Percentiles rank a stretch among this genome's conserved stretches.
Conservation (phyloP, 192 early-diverging fungal species). For the Gamsiella multidivaricata region DNA sequence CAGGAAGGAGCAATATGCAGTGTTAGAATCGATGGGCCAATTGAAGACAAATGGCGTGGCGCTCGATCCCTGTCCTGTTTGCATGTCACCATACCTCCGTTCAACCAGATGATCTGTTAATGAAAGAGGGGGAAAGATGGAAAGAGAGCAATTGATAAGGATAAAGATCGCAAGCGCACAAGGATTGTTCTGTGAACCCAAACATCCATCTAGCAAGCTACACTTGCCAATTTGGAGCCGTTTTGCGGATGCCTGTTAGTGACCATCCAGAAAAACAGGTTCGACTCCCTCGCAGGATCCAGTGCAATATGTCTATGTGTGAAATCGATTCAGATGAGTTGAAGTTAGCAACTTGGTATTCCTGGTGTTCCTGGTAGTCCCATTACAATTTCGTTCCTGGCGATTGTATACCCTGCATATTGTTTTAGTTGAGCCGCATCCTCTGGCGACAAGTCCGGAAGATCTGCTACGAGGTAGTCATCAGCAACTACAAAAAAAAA, state of each 20-base stretch:
- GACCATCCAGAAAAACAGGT: constrained; percentile 68
- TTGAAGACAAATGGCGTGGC: no score
- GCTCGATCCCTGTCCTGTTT: not conserved
- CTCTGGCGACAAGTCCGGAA: constrained; percentile 52
- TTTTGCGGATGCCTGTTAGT: constrained; percentile 23
- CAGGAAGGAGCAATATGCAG: no score
- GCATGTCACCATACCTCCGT: constrained; percentile 58
- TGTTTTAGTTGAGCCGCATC: constrained; percentile 37
- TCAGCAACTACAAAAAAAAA: constrained; percentile 24
- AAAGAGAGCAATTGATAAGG: not conserved
- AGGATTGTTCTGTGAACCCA: no score
- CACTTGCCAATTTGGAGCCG: constrained; percentile 53
- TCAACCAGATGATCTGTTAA: constrained; percentile 72
- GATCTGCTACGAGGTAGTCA: constrained; percentile 49
- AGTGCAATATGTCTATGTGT: constrained; percentile 61
- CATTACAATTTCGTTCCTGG: no score
- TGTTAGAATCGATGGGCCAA: no score
- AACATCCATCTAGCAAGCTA: not conserved
- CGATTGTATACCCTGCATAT: constrained; percentile 67
- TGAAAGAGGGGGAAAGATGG: not conserved
- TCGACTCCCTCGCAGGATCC: constrained; percentile 30
- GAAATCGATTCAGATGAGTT: no score
- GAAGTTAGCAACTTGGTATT: no score
- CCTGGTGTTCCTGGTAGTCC: no score
- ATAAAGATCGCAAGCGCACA: not conserved